Conservation (phyloP, 1,139 yeast genomes). For the Yamadazyma membranifaciens region DNA sequence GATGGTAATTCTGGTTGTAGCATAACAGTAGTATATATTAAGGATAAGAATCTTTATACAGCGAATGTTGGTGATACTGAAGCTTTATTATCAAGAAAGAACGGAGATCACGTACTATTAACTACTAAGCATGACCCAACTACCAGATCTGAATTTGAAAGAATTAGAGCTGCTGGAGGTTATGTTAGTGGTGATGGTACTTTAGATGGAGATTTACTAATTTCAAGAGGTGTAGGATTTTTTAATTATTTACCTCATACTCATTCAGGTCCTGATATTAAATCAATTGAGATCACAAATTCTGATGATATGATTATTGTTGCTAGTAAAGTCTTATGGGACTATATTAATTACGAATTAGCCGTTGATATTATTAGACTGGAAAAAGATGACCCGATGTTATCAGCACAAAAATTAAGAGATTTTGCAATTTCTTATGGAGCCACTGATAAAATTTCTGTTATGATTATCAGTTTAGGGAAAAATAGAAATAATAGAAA, state of each 20-base stretch:
- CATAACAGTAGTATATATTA: constrained; percentile 76
- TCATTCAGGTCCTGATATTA: constrained; percentile 82
- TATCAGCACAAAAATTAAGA: constrained; percentile 89
- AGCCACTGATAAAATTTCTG: constrained; percentile 77
- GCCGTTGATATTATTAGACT: constrained; percentile 91
- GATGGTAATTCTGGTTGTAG: constrained; percentile 87
- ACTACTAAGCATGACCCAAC: constrained; percentile 88
- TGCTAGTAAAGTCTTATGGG: constrained; percentile 87
- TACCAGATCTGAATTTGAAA: constrained; percentile 72
- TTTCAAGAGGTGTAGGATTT: constrained; percentile 92
- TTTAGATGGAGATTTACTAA: constrained; percentile 77
- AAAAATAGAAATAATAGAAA: constrained; percentile 31
- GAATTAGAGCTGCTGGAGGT: constrained; percentile 91
- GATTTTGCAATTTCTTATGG: constrained; percentile 96
- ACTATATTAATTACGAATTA: constrained; percentile 72
- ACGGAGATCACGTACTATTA: constrained; percentile 74
- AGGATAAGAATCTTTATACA: constrained; percentile 66
- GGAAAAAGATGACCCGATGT: constrained; percentile 79
- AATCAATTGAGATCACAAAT: constrained; percentile 57
- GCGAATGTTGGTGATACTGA: constrained; percentile 93
- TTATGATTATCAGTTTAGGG: constrained; percentile 72
- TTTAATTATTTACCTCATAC: constrained; percentile 84
- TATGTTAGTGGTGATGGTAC: constrained; percentile 83
- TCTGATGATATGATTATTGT: constrained; percentile 85
- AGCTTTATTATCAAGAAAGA: constrained; percentile 73